Evolutionary conservation across 192 early-diverging fungal genomes (phyloP), one percentile per base, ranked within the genome.

Genomic region (Spizellomyces sp.): DNA sequence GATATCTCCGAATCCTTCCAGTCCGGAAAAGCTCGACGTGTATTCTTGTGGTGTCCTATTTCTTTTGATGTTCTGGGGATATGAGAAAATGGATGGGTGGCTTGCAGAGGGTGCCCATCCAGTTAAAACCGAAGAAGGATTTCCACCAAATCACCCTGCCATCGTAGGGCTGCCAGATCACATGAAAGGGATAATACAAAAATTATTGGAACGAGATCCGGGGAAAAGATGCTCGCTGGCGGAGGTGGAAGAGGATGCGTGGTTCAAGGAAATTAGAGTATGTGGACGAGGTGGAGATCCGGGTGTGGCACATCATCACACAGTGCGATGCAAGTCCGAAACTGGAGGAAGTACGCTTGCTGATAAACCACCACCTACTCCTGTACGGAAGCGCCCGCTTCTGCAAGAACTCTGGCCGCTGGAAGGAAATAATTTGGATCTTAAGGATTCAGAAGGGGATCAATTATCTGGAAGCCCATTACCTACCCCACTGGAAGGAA

Each of bases 1-100:
- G 17, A 61, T 22, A 14, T 19, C 12, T 22, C 59, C 59, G 50
- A 54, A 12, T 19, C 14, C 12, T 19, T n/a, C 50, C 12, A 54
- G 50, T 4, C 14, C 50, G 12, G 41, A 9, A 10, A 66, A 66
- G 43, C 62, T 72, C 10, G 70, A 72, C 45, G 70, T 72, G 9
- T 72, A 72, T 17, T 67, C 62, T 8, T 41, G 21, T 22, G 70
- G 62, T 0, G 61, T 72, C 4, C 17, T 72, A 17, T 66, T 65
- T 69, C 36, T 72, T 42, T 10, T 44, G 17, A 72, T 72, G 70
- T 72, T 41, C 27, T 72, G 70, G 70, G 70, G 70, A 9, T 72
- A 52, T 47, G 70, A 67, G 15, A 72, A 66, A 44, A 47, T 72
- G 70, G 61, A 69, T 47, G 41, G 12, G 12, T 72, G 70, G 70